Conservation (phyloP, 306 rosid genomes). For the Nissolia schottii region DNA sequence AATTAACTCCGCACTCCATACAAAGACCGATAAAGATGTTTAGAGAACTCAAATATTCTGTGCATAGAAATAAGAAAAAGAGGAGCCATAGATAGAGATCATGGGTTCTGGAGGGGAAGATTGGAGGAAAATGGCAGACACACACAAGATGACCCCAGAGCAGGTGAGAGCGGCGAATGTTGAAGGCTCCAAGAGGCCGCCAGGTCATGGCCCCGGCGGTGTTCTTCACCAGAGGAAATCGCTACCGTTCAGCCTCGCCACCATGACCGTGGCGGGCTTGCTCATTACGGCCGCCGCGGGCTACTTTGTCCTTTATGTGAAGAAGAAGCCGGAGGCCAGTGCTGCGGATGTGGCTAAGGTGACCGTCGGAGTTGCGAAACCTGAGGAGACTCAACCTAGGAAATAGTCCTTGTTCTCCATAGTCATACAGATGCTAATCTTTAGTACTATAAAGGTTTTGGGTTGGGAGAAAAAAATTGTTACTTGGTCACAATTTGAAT, state of each 20-base stretch:
- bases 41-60: too few species aligned
- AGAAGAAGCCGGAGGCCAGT: slow-evolving; percentile 66
- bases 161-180: slow-evolving; percentile 55
- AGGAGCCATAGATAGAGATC: background rate
- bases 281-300: slow-evolving; percentile 38
- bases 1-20: background rate
- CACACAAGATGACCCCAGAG: slow-evolving; percentile 53
- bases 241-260: slow-evolving; percentile 41
- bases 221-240: slow-evolving; percentile 65
- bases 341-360: slow-evolving; percentile 69
- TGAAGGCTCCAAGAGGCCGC: slow-evolving; percentile 59
- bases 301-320: slow-evolving; percentile 42
- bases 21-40: too few species aligned
- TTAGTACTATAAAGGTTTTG: too few species aligned
- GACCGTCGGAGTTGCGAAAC: slow-evolving; percentile 36
- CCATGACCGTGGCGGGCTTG: slow-evolving; percentile 43
- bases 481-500: too few species aligned
- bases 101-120: slow-evolving; percentile 43
- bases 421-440: too few species aligned
- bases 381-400: slow-evolving; percentile 54
- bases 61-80: too few species aligned
- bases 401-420: too few species aligned
- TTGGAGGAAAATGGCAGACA: slow-evolving; percentile 60
- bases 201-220: slow-evolving; percentile 46
- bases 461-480: too few species aligned